Percentiles rank a stretch among this genome's conserved stretches.
phyloP scores from a whole-genome alignment of 495 filamentous ascomycete genomes.

The Letharia columbiana region DNA sequence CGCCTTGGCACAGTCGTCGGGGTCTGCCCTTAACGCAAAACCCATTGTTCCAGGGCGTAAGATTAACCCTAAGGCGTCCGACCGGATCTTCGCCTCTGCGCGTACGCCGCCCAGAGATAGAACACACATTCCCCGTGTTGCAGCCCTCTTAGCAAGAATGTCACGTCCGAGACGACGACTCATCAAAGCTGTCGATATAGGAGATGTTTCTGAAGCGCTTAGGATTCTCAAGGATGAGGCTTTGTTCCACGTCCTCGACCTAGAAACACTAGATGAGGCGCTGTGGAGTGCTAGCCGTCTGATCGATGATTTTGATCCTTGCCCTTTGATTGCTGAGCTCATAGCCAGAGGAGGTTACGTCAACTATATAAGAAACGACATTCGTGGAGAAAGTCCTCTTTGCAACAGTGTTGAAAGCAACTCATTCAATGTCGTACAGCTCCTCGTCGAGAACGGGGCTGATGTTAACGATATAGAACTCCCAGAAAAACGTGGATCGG shows the following conservation, averaged over 20 bases:
- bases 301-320: neutral
- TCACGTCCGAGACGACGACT: neutral
- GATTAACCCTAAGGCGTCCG: neutral
- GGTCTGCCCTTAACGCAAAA: neutral
- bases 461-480: conserved; percentile 26
- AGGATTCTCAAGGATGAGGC: neutral
- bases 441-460: conserved; percentile 16
- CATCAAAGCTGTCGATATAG: neutral
- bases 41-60: neutral
- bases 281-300: neutral
- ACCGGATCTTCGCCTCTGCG: neutral
- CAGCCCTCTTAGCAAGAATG: neutral
- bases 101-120: neutral
- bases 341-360: conserved; percentile 5
- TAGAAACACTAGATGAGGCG: neutral
- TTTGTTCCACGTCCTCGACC: neutral
- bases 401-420: too few species aligned
- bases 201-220: neutral
- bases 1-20: neutral
- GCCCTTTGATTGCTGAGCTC: neutral
- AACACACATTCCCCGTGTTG: neutral
- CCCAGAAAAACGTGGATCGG: too few species aligned
- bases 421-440: neutral
- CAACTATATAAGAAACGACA: neutral
- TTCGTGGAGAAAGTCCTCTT: neutral